Evolutionary conservation across 1,139 yeast species (phyloP).

Genomic region (Kodamaea arcana): DNA sequence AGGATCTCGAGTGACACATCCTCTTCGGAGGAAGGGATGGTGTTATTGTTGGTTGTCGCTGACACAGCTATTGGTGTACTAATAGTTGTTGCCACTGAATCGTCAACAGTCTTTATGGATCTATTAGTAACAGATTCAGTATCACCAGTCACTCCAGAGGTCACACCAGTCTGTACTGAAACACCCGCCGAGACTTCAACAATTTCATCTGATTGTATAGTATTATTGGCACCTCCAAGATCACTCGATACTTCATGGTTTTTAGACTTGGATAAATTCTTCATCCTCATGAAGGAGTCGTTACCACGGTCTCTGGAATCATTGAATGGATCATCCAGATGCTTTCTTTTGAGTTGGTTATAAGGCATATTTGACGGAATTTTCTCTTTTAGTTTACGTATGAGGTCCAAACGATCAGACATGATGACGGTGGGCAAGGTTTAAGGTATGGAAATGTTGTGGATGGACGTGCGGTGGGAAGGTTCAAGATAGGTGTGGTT

Average conservation of each 20-base stretch:
- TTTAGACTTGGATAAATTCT: slow-evolving; percentile 10
- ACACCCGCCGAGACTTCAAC: slow-evolving; percentile 9
- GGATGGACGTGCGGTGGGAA: too few relatives aligned
- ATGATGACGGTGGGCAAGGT: slow-evolving; percentile 1
- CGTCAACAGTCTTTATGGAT: neutral
- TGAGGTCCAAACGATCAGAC: slow-evolving; percentile 7
- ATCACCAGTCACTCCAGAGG: neutral
- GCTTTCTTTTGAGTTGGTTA: neutral
- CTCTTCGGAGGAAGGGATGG: slow-evolving; percentile 34
- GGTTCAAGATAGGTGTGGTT: too few relatives aligned
- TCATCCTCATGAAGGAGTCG: slow-evolving; percentile 12
- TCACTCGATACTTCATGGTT: neutral
- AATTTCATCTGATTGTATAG: slow-evolving; percentile 2
- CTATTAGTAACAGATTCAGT: neutral
- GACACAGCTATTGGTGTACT: neutral
- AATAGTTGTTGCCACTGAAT: neutral
- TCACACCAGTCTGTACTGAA: neutral
- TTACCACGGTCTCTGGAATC: slow-evolving; percentile 10
- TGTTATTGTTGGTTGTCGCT: neutral
- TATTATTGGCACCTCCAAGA: neutral
- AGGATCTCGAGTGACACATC: slow-evolving; percentile 49
- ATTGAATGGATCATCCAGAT: slow-evolving; percentile 19
- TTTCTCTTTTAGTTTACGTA: slow-evolving; percentile 12
- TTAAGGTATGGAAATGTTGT: too few relatives aligned
- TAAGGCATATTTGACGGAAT: slow-evolving; percentile 7